A percentile compares a stretch with the other conserved stretches of the same genome.
phyloP scores from a whole-genome alignment of 192 early-diverging fungal genomes.

The Paraglomus occultum region DNA sequence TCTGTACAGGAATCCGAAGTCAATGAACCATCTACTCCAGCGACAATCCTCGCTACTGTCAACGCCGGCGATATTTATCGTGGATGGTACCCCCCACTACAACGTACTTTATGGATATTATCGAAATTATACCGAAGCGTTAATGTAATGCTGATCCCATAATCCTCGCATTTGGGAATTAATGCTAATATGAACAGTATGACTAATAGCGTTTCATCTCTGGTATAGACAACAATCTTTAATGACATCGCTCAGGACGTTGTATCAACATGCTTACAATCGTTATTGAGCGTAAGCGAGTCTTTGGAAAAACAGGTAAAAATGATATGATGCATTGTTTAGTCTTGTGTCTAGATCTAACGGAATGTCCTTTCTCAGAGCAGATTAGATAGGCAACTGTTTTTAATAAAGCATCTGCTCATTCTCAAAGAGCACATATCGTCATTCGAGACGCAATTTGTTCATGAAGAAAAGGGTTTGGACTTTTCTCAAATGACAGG shows the following conservation, averaged over 20 bases:
- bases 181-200: background rate
- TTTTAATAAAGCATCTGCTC: conserved; percentile 85
- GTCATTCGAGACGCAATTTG: conserved; percentile 73
- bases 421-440: conserved; percentile 80
- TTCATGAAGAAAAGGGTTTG: conserved; percentile 66
- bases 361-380: conserved; percentile 34
- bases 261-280: conserved; percentile 64
- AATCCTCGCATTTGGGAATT: background rate
- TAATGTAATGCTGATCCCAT: conserved; percentile 49
- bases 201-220: conserved; percentile 12
- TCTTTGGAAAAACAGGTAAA: conserved; percentile 53
- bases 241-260: conserved; percentile 86
- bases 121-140: conserved; percentile 77
- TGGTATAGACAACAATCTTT: conserved; percentile 62
- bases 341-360: background rate
- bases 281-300: conserved; percentile 50
- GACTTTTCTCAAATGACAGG: conserved; percentile 64
- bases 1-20: conserved; percentile 20
- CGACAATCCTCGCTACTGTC: conserved; percentile 34
- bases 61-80: conserved; percentile 39
- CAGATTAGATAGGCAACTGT: conserved; percentile 70
- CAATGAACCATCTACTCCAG: conserved; percentile 23
- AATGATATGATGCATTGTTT: conserved; percentile 18
- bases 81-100: conserved; percentile 82
- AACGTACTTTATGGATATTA: conserved; percentile 77